Evolutionary conservation across 345 rosid genomes (phyloP), one percentile per base, ranked within the genome.

Genomic region (Odontarrhena argentea): DNA sequence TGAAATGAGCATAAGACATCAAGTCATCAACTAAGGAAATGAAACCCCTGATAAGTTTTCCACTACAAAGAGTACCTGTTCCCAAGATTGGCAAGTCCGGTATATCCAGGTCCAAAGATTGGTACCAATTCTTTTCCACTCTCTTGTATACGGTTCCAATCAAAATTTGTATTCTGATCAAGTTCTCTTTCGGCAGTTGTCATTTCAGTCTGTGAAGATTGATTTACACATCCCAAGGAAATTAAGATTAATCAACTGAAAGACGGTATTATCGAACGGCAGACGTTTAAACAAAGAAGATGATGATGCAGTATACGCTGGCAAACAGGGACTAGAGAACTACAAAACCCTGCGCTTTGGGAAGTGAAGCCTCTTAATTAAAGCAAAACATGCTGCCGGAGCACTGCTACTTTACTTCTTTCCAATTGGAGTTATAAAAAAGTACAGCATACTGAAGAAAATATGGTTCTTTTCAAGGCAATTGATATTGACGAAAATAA

Each of bases 161-260:
- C 98, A 77, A 85, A 91, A 77, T 91, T 91, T 53, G 92, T 83
- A 71, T 95, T 95, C 69, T 95, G 98, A 83, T 95, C 98, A 78
- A 95, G 92, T 85, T 95, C 99, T 79, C 85, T 87, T 77, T 95
- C 99, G n/a, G 99, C 96, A 55, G 99, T 95, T 60, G 99, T 95
- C 97, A 95, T 88, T 83, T 95, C 98, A 59, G 98, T 95, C 98
- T 95, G 82, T 38, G 54, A 65, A 75, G 15, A 65, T 34, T 55
- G 38, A 65, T 35, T 36, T 51, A 55, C 65, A 68, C 61, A 68
- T 64, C 64, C 41, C 64, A 61, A 62, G 58, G 77, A 34, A 79
- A 51, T 25, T 26, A n/a, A 55, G 37, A 34, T 24, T 25, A 69
- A 55, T 59, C 52, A 47, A 28, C 30, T n/a, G 52, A 41, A 22